These are phyloP conservation scores for Plantago coronopus DNA, from an alignment of 305 asterid genomes.

Conservation along the genomic window DNA sequence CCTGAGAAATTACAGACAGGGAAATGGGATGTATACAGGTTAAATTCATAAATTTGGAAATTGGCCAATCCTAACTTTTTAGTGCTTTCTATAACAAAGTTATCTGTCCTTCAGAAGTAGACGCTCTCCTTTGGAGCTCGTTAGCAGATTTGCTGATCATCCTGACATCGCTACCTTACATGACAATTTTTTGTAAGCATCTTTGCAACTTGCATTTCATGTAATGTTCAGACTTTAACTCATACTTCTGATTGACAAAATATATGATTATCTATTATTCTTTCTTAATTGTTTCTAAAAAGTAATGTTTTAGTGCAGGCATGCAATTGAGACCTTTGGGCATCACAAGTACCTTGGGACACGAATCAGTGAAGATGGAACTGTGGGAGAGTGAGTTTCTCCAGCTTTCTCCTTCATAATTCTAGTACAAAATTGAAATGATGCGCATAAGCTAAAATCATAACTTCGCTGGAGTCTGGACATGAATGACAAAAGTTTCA, in stretches of 20 bases:
- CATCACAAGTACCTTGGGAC: constrained; percentile 55
- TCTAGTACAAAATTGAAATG: too few relatives aligned
- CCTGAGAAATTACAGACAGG: constrained; percentile 63
- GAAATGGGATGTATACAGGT: constrained; percentile 71
- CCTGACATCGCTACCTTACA: constrained; percentile 65
- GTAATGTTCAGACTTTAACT: not conserved
- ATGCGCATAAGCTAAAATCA: too few relatives aligned
- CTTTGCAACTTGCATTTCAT: not conserved
- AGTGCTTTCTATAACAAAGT: constrained; percentile 6
- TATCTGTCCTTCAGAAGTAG: constrained; percentile 40
- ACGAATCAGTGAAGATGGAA: constrained; percentile 49
- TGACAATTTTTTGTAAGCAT: constrained; percentile 60
- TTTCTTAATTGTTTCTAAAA: not conserved
- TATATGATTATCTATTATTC: not conserved
- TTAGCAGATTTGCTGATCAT: constrained; percentile 43
- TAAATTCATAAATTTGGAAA: constrained; percentile 6
- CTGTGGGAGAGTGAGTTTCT: constrained; percentile 55
- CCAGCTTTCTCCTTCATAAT: not conserved
- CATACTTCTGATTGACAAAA: not conserved
- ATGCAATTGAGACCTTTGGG: constrained; percentile 33
- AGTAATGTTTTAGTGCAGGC: constrained; percentile 30
- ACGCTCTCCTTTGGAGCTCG: constrained; percentile 46
- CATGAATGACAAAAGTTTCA: too few relatives aligned
- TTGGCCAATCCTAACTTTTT: not conserved
- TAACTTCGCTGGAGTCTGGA: too few relatives aligned